phyloP scores from a whole-genome alignment of 306 rosid species.

The Quercus gilva region DNA sequence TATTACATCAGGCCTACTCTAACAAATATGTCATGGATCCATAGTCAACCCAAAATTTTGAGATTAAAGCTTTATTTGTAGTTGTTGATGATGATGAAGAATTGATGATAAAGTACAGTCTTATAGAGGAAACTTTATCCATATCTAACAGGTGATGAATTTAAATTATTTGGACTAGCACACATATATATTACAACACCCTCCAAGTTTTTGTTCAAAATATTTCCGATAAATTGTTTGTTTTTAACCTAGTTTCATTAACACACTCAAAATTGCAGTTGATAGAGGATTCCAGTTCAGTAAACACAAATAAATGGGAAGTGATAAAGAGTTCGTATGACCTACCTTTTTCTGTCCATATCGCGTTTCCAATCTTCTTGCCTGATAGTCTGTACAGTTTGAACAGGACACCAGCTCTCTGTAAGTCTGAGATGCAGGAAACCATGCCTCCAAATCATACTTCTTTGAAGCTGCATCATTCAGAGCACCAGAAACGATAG shows the following conservation, averaged over 20 bases:
- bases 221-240: neutral
- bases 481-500: constrained; percentile 93
- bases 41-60: too few relatives aligned
- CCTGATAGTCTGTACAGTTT: constrained; percentile 92
- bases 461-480: constrained; percentile 99
- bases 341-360: constrained; percentile 91
- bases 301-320: neutral
- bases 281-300: neutral
- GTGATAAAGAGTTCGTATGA: constrained; percentile 3
- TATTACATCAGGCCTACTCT: too few relatives aligned
- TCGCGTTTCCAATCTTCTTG: constrained; percentile 85
- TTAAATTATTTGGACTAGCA: neutral
- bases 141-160: neutral
- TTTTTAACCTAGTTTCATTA: neutral
- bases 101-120: neutral
- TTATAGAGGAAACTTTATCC: neutral
- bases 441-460: constrained; percentile 94
- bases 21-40: too few relatives aligned
- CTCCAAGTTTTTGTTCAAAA: neutral
- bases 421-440: constrained; percentile 83
- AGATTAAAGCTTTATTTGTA: too few relatives aligned
- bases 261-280: neutral
- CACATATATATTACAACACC: neutral
- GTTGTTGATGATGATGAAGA: too few relatives aligned
- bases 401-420: constrained; percentile 94